Conservation (phyloP, 441 rosid genomes). For the Brassica balearica region DNA sequence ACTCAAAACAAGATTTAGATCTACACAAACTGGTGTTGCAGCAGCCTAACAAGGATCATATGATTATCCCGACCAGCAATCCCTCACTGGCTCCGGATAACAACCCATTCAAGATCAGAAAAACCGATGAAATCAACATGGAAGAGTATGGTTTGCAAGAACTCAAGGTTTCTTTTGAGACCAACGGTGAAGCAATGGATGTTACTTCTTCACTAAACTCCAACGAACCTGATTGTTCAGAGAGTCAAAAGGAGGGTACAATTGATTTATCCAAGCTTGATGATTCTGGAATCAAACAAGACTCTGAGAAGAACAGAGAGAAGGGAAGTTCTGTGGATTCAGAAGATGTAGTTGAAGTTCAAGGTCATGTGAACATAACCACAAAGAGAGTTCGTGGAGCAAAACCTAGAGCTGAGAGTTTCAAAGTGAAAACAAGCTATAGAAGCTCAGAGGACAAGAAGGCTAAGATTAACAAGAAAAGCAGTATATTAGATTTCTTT, state of each 20-base stretch:
- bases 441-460: constrained; percentile 42
- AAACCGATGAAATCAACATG: constrained; percentile 4
- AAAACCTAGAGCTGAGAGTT: constrained; percentile 42
- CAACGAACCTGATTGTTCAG: constrained; percentile 30
- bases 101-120: constrained; percentile 41
- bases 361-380: constrained; percentile 41
- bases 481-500: constrained; percentile 37
- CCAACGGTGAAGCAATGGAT: constrained; percentile 41
- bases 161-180: constrained; percentile 38
- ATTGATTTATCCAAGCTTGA: constrained; percentile 49
- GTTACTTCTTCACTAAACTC: constrained; percentile 38
- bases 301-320: constrained; percentile 44
- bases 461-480: constrained; percentile 36
- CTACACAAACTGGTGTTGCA: constrained; percentile 54
- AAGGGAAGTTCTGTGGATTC: constrained; percentile 46
- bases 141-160: constrained; percentile 42
- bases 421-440: constrained; percentile 48
- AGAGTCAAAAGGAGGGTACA: constrained; percentile 30
- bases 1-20: constrained; percentile 51
- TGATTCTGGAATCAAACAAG: constrained; percentile 37
- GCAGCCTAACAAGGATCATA: constrained; percentile 30
- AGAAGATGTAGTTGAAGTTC: constrained; percentile 38
- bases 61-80: constrained; percentile 5
- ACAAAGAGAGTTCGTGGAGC: constrained; percentile 39
- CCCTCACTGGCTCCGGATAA: constrained; percentile 52